Evolutionary conservation across 2,329 filamentous ascomycete genomes (phyloP).

Genomic region (Teratosphaeria destructans): DNA sequence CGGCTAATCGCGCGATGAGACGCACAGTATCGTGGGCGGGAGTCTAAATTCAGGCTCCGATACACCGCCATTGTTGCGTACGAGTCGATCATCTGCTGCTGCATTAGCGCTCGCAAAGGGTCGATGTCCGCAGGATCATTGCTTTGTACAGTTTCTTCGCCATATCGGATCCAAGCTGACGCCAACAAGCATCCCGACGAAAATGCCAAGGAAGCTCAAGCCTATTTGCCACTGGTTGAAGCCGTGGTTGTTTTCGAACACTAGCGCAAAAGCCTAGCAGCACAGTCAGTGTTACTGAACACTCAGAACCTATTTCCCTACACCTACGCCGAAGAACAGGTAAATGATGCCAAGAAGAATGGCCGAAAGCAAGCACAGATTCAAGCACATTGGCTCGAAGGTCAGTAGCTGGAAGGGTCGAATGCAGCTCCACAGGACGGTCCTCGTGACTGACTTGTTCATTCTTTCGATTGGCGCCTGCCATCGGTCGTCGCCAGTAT

Average conservation of each 20-base stretch:
- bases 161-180: conserved; percentile 56
- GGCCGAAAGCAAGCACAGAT: conserved; percentile 71
- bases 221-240: conserved; percentile 73
- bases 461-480: conserved; percentile 66
- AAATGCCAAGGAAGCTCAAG: conserved; percentile 64
- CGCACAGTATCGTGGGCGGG: conserved; percentile 46
- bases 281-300: conserved; percentile 3
- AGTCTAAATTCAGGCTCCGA: conserved; percentile 83
- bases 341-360: conserved; percentile 82
- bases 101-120: neutral
- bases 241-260: conserved; percentile 63
- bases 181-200: conserved; percentile 57
- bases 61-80: conserved; percentile 43
- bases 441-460: conserved; percentile 53
- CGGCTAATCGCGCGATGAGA: conserved; percentile 1
- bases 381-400: conserved; percentile 67
- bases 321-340: conserved; percentile 62
- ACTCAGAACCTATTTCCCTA: neutral
- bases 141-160: conserved; percentile 40
- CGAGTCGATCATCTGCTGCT: conserved; percentile 39
- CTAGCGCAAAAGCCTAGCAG: conserved; percentile 59
- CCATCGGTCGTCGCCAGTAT: conserved; percentile 69
- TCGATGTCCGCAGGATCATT: neutral
- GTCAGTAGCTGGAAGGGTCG: conserved; percentile 67
- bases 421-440: conserved; percentile 43